Evolutionary conservation across 768 basidiomycete genomes (phyloP), one percentile per base, ranked within the genome.

Genomic region (Calocybe gangraenosa): DNA sequence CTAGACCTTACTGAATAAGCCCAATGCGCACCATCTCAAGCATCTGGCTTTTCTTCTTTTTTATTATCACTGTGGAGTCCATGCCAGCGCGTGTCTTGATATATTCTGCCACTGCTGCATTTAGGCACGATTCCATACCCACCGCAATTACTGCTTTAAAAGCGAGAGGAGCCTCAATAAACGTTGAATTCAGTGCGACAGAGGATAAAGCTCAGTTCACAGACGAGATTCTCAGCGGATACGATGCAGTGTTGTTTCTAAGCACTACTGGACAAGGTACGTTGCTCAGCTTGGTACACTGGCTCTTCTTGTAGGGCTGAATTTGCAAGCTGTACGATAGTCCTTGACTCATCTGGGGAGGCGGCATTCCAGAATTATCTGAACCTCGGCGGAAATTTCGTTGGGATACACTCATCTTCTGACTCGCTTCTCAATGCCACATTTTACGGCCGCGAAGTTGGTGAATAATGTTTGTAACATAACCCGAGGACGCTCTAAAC

Each of bases 41-140:
- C n/a, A n/a, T n/a, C n/a, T n/a, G n/a, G n/a, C n/a, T n/a, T n/a
- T n/a, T n/a, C n/a, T n/a, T n/a, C n/a, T n/a, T n/a, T n/a, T n/a
- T n/a, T n/a, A n/a, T n/a, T n/a, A n/a, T n/a, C n/a, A n/a, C n/a
- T n/a, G n/a, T n/a, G n/a, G n/a, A n/a, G n/a, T n/a, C n/a, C n/a
- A 37, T 34, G 11, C 32, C 54, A 5, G 65, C 71, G 6, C 65
- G 65, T n/a, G 55, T 87, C 7, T 67, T 86, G 25, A 74, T 82
- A 14, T 86, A 81, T 52, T 78, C 82, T 17, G 75, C 75, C 2
- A 87, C 83, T 0, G 58, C 62, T 5, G 76, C 72, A 3, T 90
- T 75, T 60, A 68, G 84, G 47, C 87, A 90, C 55, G 86, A 87
- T 48, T 84, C 81, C 2, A 89, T 89, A 45, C 86, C 86, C 0